Percentiles rank a stretch among this genome's conserved stretches.
Conservation (phyloP, 495 filamentous ascomycete genomes). For the Cairneyella variabilis region DNA sequence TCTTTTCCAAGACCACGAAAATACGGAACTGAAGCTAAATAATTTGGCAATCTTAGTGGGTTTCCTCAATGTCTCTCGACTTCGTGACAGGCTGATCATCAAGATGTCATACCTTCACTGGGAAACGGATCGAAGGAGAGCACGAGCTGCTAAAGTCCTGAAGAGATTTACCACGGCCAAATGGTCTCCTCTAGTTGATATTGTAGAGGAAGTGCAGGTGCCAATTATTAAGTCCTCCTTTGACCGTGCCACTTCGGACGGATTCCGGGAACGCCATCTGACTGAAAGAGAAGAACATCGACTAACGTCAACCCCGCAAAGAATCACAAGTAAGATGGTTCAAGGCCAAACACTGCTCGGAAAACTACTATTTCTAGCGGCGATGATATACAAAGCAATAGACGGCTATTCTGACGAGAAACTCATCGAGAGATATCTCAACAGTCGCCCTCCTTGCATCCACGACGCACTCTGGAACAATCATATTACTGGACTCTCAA, state of each 20-base stretch:
- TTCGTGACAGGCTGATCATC: no score
- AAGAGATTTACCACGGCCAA: neutral
- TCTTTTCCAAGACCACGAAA: neutral
- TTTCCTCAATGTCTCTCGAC: no score
- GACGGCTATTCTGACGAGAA: neutral
- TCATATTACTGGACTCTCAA: slow-evolving; percentile 1
- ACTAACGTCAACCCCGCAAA: neutral
- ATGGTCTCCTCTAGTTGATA: neutral
- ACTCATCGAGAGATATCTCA: neutral
- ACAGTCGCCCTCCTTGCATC: neutral
- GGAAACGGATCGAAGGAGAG: slow-evolving; percentile 18
- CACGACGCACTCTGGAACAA: neutral
- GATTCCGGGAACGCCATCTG: neutral
- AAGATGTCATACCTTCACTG: slow-evolving; percentile 34
- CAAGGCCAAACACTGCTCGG: neutral
- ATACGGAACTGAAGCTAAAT: neutral
- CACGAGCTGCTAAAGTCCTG: neutral
- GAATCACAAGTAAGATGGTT: neutral
- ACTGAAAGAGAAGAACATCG: neutral
- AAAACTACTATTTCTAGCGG: neutral
- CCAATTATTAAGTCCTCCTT: neutral
- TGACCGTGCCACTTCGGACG: neutral
- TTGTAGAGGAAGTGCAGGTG: neutral
- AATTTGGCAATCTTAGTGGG: slow-evolving; percentile 27
- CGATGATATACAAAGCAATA: neutral